A percentile compares a stretch with the other conserved stretches of the same genome.
These are phyloP conservation scores for Suhomyces pyralidae DNA, from an alignment of 805 yeast species.

Conservation along the genomic window DNA sequence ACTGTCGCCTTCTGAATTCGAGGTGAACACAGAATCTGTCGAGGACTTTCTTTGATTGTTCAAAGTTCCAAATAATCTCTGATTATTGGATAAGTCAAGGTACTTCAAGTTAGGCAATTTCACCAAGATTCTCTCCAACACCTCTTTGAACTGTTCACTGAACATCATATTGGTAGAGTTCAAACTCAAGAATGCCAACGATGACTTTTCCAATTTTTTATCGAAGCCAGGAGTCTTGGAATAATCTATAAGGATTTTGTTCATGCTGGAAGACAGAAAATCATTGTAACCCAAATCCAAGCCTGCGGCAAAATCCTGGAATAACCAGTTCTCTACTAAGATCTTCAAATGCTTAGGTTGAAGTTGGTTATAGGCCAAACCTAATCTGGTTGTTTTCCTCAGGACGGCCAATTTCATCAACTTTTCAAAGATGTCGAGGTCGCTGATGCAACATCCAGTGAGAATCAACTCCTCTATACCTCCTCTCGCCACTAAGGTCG, in stretches of 20 bases:
- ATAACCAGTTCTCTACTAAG: conserved; percentile 56
- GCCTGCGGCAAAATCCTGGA: conserved; percentile 52
- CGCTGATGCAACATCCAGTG: conserved; percentile 69
- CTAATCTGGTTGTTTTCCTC: conserved; percentile 58
- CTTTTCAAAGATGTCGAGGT: conserved; percentile 51
- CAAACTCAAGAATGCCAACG: conserved; percentile 51
- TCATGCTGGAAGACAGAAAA: conserved; percentile 36
- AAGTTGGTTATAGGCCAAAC: conserved; percentile 74
- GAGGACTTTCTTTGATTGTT: background rate
- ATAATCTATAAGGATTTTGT: conserved; percentile 38
- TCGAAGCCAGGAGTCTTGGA: conserved; percentile 18
- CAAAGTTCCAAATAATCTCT: conserved; percentile 57
- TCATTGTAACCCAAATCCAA: conserved; percentile 85
- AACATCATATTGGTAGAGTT: conserved; percentile 60
- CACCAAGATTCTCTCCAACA: conserved; percentile 50
- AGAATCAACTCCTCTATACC: conserved; percentile 78
- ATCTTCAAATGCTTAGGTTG: conserved; percentile 54
- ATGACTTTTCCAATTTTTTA: conserved; percentile 17
- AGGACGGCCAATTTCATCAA: conserved; percentile 56
- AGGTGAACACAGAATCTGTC: background rate
- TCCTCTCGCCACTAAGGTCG: conserved; percentile 63
- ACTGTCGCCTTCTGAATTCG: background rate
- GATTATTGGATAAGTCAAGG: conserved; percentile 72
- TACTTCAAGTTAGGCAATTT: conserved; percentile 59
- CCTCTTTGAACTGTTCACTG: conserved; percentile 45